A percentile compares a stretch with the other conserved stretches of the same genome.
These are phyloP conservation scores for Castanea crenata DNA, from an alignment of 306 rosid genomes.

Conservation along the genomic window DNA sequence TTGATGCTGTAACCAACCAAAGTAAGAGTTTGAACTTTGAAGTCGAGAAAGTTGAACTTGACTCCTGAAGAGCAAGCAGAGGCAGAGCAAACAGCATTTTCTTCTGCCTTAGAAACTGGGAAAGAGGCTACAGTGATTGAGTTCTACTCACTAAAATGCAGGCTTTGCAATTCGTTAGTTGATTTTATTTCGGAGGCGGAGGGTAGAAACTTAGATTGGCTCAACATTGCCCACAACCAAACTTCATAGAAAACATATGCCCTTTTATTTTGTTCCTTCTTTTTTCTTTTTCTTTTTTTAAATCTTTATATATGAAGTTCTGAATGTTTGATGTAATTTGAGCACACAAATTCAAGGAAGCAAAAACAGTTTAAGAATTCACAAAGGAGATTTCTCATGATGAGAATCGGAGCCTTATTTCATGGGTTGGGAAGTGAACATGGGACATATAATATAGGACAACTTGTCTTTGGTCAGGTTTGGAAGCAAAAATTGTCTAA, in stretches of 20 bases:
- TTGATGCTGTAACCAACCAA: constrained; percentile 23
- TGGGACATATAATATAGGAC: neutral
- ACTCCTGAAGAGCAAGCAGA: constrained; percentile 59
- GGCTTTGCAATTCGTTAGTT: constrained; percentile 70
- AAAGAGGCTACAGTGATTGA: constrained; percentile 78
- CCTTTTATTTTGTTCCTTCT: neutral
- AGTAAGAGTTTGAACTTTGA: constrained; percentile 10
- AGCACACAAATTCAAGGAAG: neutral
- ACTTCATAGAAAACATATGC: neutral
- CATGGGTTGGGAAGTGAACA: neutral
- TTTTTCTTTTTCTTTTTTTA: no score
- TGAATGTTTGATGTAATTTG: neutral
- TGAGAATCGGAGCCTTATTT: no score
- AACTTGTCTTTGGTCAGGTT: neutral
- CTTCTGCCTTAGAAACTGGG: constrained; percentile 63
- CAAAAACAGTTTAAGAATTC: neutral
- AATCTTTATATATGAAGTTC: neutral
- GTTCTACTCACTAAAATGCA: constrained; percentile 85
- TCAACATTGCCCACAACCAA: constrained; percentile 37
- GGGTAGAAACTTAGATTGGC: constrained; percentile 68
- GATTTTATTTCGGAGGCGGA: constrained; percentile 59
- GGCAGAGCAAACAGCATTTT: constrained; percentile 80
- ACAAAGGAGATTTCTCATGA: neutral
- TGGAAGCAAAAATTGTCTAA: neutral
- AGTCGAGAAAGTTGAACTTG: constrained; percentile 25